phyloP scores from a whole-genome alignment of 352 stramenopile species.

The Globisporangium viniferum region DNA sequence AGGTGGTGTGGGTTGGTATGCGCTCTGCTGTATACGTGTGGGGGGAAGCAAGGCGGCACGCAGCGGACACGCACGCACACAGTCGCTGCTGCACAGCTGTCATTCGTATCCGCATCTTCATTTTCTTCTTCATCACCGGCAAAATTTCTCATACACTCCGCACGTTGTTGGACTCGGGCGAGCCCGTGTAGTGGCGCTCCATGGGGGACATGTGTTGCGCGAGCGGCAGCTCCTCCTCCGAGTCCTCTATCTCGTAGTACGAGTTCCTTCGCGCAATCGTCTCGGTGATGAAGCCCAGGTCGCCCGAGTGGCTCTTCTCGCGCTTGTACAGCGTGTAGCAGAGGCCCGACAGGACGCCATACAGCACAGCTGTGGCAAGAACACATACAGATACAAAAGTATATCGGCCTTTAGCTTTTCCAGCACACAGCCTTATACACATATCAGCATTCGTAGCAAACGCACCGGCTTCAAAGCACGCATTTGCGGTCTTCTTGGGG shows the following conservation, averaged over 20 bases:
- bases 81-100: too few relatives aligned
- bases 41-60: too few relatives aligned
- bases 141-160: constrained; percentile 10
- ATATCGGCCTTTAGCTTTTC: not conserved
- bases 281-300: constrained; percentile 40
- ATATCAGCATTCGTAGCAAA: not conserved
- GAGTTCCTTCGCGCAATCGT: constrained; percentile 45
- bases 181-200: constrained; percentile 24
- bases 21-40: not conserved
- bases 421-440: not conserved
- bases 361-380: constrained; percentile 39
- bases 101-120: not conserved
- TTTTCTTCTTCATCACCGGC: not conserved
- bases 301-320: constrained; percentile 40
- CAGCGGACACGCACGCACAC: too few relatives aligned
- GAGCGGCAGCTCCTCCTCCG: constrained; percentile 66
- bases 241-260: constrained; percentile 65
- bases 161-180: constrained; percentile 1
- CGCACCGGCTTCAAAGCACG: constrained; percentile 77
- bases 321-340: constrained; percentile 64
- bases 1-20: not conserved
- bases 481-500: constrained; percentile 64
- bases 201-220: constrained; percentile 64
- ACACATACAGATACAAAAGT: not conserved
- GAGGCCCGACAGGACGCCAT: constrained; percentile 35